Base-by-base conservation (phyloP, 176 grass and related monocot genomes). In the Carex kokanica region DNA sequence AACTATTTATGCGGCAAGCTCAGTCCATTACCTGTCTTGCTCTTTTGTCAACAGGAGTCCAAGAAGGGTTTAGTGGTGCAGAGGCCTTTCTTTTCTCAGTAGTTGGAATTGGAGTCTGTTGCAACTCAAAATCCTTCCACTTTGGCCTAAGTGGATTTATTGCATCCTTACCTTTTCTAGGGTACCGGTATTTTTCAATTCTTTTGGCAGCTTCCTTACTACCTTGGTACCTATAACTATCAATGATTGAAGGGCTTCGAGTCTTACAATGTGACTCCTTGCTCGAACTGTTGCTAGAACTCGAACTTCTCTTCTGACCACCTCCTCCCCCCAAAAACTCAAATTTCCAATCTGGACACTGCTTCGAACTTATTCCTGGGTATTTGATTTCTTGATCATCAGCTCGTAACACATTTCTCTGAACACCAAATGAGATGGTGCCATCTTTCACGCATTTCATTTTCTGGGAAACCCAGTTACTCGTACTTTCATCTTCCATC, bases 11-110 rank as follows among this genome's bases (percentile, higher is more conserved):
- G 29, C 20, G 60, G 36, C 27, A 66, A 78, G 57, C 1, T 74
- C 34, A 73, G 41, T 45, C 53, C 6, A 45, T 80, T 90, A 99
- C 93, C 90, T 92, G 91, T 90, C 93, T 93, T 6, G 91, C 93
- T 86, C 93, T 90, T 84, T 98, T 95, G 88, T 98, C 96, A 60
- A 95, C 5, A 79, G 96, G 96, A 82, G 96, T 95, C 91, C 89
- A 93, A 85, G 93, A 86, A 21, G 43, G 59, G 72, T 85, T 82
- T 13, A 90, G 61, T 64, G 90, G 70, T 12, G 38, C 41, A 4
- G 88, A 79, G 11, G 77, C 59, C 56, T 78, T 93, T 23, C 74
- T 86, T 86, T 88, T 90, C 51, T 74, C 82, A 81, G 43, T 53
- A 10, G 20, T 25, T 20, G 80, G 63, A 72, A 70, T 88, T 87